Evolutionary conservation across 2,329 filamentous ascomycete genomes (phyloP), one percentile per base, ranked within the genome.

Genomic region (Aplosporella prunicola): DNA sequence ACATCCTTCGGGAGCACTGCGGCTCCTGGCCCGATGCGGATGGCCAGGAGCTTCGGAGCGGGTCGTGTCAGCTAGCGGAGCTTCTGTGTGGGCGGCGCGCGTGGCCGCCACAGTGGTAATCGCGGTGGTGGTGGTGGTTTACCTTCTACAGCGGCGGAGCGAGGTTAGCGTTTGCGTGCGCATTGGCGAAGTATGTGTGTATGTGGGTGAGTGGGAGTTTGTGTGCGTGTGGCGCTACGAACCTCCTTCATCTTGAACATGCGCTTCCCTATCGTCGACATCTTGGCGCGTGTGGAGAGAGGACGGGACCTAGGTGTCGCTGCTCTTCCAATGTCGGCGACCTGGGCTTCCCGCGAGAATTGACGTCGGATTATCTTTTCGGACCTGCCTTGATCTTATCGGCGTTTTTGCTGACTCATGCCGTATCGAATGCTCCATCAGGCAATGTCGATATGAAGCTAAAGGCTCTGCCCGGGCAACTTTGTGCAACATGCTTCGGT

Each of bases 11-110:
- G 86, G 16, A 98, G 70, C 47, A 85, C 67, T 14, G 84, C 80
- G 28, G 91, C 87, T 40, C 89, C 91, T 20, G 83, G 80, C 42
- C 89, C 91, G 57, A 82, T 70, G 56, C 81, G 78, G 61, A 96
- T 69, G 53, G 71, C 67, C 46, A 91, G 71, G 35, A 93, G 67
- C 82, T 91, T 57, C 43, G 52, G 41, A 42, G 42, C 8, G 22
- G 22, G n/a, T n/a, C n/a, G n/a, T n/a, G n/a, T n/a, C n/a, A n/a
- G n/a, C n/a, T n/a, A n/a, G n/a, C n/a, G n/a, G n/a, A n/a, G n/a
- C n/a, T n/a, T n/a, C n/a, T n/a, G n/a, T n/a, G n/a, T n/a, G n/a
- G n/a, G 14, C n/a, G 11, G 27, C 27, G 27, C 27, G 27, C 27
- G 27, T 29, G 27, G n/a, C n/a, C n/a, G n/a, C n/a, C n/a, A n/a